Evolutionary conservation across 2,329 filamentous ascomycete species (phyloP).

Genomic region (Arthrobotrys pseudoclavata): DNA sequence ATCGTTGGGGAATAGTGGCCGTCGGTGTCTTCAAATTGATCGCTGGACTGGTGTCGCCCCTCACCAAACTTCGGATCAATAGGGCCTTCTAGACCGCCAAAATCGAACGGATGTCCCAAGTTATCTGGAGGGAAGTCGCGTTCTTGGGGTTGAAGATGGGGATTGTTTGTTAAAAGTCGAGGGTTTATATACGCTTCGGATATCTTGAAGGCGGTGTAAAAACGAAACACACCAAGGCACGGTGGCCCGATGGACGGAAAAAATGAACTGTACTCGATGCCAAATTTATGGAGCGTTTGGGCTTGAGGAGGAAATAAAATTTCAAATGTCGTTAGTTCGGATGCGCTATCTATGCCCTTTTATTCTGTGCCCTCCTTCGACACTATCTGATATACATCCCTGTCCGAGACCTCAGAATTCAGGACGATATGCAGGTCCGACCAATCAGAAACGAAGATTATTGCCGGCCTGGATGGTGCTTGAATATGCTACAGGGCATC

Average conservation of each 20-base stretch:
- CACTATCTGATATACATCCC: background rate
- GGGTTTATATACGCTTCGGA: background rate
- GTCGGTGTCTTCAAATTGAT: background rate
- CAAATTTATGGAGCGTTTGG: background rate
- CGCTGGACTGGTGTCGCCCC: background rate
- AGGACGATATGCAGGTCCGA: slow-evolving; percentile 18
- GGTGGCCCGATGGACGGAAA: slow-evolving; percentile 6
- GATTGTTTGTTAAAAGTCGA: background rate
- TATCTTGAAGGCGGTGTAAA: slow-evolving; percentile 5
- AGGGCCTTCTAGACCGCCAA: background rate
- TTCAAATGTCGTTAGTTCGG: background rate
- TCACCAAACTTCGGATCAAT: background rate
- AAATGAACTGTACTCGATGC: background rate
- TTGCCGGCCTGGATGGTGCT: slow-evolving; percentile 2
- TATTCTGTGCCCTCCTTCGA: background rate
- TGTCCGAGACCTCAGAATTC: slow-evolving; percentile 1
- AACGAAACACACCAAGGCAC: background rate
- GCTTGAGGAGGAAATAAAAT: slow-evolving; percentile 11
- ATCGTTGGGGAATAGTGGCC: background rate
- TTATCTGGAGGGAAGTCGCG: background rate
- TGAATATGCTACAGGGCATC: background rate
- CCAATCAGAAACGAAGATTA: background rate
- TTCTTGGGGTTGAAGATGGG: background rate
- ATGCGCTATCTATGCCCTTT: slow-evolving; percentile 9
- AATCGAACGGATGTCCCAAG: background rate